Conservation (phyloP, 148 eudicot genomes). For the Rhododendron kiyosumense region DNA sequence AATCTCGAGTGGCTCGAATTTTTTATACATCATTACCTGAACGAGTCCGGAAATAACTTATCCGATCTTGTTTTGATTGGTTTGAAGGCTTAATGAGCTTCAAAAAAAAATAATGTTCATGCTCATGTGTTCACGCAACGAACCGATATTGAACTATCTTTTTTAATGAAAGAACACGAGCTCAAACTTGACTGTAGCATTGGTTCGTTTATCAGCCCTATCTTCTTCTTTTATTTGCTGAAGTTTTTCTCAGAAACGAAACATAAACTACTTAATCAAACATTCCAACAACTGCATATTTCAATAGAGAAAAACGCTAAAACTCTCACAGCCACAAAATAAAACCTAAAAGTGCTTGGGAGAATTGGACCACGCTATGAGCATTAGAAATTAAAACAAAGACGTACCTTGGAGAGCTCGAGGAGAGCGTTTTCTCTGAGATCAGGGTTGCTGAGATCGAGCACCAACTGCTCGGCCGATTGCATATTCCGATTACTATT, state of each 20-base stretch:
- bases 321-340: not conserved
- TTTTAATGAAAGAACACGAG: not conserved
- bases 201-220: not conserved
- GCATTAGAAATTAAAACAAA: not conserved
- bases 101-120: no score
- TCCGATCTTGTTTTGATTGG: no score
- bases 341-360: not conserved
- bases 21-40: no score
- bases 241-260: not conserved
- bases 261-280: not conserved
- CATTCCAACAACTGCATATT: not conserved
- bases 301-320: not conserved
- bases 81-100: no score
- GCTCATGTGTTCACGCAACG: no score
- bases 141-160: not conserved
- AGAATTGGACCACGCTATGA: not conserved
- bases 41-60: no score
- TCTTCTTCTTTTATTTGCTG: not conserved
- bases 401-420: conserved; percentile 74
- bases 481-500: conserved; percentile 54
- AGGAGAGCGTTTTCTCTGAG: conserved; percentile 89
- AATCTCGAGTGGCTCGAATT: no score
- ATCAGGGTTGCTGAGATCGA: conserved; percentile 81
- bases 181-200: not conserved
- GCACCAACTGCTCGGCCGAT: conserved; percentile 72